Base-by-base conservation (phyloP, 208 protist genomes). In the Zelonia costaricensis region DNA sequence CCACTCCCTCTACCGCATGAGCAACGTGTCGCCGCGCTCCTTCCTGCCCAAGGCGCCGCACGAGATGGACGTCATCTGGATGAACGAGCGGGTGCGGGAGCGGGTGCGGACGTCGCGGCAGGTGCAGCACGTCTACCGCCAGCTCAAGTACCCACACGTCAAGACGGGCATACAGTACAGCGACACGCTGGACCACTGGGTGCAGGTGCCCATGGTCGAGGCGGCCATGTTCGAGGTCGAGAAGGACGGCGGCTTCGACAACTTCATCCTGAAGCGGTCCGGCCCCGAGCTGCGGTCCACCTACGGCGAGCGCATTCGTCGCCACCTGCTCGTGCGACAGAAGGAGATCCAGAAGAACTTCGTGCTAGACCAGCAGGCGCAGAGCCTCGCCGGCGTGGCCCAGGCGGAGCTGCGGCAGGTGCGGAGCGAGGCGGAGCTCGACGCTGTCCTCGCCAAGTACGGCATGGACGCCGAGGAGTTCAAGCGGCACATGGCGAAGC, bases 271-370 rank as follows among this genome's bases (percentile, higher is more conserved):
- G 57, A 91, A 81, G 39, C 82, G 87, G 3, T 58, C 71, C 38
- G 91, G 91, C 2, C 81, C 74, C 23, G 85, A 96, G 67, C 75
- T 96, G 43, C 76, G 83, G n/a, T 96, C 91, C 9, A 93, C 73
- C 15, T 96, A 96, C 49, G 91, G 91, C 38, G 91, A 96, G 61
- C 84, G 91, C 16, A 83, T 96, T 27, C 78, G 91, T 27, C 80
- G 91, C 1, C 91, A 96, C 60, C 66, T 96, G 71, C 75, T 96
- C 28, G 91, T 94, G 60, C 85, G 91, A 1, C 85, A 94, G 54
- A 91, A 91, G 65, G 87, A 96, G 64, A 92, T 91, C 38, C 67
- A 94, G 55, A 96, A 96, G 58, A 96, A 96, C 65, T 94, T 93
- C 76, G 88, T 94, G 23, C 67, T 96, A 1, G 75, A 92, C 51